Evolutionary conservation across 192 early-diverging fungal genomes (phyloP), one percentile per base, ranked within the genome.

Genomic region (Coemansia interrupta): DNA sequence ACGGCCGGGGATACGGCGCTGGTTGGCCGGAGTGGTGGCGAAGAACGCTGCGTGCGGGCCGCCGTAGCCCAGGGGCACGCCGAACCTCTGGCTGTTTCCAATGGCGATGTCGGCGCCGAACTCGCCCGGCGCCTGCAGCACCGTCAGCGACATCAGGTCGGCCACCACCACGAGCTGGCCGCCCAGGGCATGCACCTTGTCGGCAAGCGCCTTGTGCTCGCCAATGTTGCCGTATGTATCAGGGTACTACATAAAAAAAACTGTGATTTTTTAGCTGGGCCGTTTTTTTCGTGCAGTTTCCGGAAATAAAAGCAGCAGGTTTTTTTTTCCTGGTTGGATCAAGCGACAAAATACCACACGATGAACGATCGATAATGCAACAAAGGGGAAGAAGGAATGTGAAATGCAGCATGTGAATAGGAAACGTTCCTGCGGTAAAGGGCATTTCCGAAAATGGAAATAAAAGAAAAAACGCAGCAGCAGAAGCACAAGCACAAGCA

Each of bases 1-100:
- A 50, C 97, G 86, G 30, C 97, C 97, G 17, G 97, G 95, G 69
- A 99, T 91, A 53, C 91, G 88, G 43, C 97, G 90, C 84, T 97
- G 95, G 73, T 92, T 90, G 36, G 84, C 88, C 10, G 95, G 86
- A 69, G 86, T 89, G 42, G 91, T 90, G 46, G 97, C 93, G 75
- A 99, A 97, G 83, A 99, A 99, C 19, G 97, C 97, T 5, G 97
- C 97, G 70, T 99, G 97, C 19, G 97, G 97, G 43, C 97, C 97
- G 68, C 97, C 97, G 71, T 94, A 97, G 41, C 97, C 97, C 32
- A 99, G 85, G 5, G 97, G 97, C 41, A 99, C 95, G 71, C 97
- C 97, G 64, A 99, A 99, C 32, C 97, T 87, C 75, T 99, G 97
- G 14, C 86, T 90, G 83, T 95, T 97, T 60, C 97, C 97, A 32